These are phyloP conservation scores for Podaxis sp. DNA, from an alignment of 768 basidiomycete species.

Conservation along the genomic window DNA sequence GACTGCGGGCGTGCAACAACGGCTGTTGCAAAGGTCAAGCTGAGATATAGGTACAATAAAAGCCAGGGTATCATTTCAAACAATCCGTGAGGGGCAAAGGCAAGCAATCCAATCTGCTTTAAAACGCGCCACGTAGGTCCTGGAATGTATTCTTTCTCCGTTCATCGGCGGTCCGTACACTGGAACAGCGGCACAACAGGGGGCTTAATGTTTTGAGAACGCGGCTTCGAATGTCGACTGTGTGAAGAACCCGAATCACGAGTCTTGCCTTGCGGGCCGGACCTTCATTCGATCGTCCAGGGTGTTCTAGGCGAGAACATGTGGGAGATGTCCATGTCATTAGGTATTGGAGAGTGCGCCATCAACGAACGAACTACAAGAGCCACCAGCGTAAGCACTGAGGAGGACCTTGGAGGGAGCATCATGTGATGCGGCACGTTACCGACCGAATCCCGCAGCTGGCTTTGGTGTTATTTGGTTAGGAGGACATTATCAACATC, in stretches of 20 bases:
- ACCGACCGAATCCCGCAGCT: no score
- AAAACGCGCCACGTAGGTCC: background rate
- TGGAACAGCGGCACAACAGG: background rate
- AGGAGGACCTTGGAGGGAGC: no score
- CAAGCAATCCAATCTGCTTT: background rate
- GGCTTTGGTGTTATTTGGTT: no score
- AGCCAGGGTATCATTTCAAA: background rate
- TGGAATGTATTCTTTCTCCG: background rate
- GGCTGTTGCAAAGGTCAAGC: background rate
- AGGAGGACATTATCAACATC: no score
- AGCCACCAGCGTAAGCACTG: no score
- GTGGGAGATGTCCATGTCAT: background rate
- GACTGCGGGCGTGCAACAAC: slow-evolving; percentile 31
- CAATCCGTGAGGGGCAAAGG: no score
- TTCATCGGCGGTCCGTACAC: background rate
- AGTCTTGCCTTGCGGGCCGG: background rate
- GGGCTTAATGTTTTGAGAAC: no score
- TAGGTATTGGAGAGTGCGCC: no score
- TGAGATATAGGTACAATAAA: background rate
- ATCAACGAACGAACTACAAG: no score
- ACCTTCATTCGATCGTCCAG: background rate
- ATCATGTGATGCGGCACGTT: no score
- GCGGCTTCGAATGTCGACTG: background rate
- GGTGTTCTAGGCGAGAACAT: background rate
- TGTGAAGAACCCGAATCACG: background rate